Percentiles rank a stretch among this genome's conserved stretches.
Evolutionary conservation across 2,329 filamentous ascomycete genomes (phyloP).

Genomic region (Colletotrichum brevisporum): DNA sequence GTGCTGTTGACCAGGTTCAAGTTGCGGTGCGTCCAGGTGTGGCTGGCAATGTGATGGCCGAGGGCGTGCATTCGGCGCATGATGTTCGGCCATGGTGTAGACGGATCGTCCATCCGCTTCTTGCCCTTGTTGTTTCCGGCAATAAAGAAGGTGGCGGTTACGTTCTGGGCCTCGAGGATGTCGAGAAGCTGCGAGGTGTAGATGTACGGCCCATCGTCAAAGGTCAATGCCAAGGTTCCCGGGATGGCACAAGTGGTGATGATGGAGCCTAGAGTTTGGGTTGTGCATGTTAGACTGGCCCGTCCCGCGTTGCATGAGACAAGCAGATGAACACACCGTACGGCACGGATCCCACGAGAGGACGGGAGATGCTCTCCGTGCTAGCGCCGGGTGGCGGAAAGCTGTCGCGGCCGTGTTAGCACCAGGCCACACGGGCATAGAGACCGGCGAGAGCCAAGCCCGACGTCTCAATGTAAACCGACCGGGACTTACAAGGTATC

Average conservation of each 20-base stretch:
- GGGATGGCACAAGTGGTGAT: conserved; percentile 54
- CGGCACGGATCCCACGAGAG: conserved; percentile 51
- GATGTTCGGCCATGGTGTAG: conserved; percentile 52
- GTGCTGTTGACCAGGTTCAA: conserved; percentile 45
- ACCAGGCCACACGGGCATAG: neutral
- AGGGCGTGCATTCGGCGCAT: conserved; percentile 57
- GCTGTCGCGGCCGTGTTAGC: conserved; percentile 42
- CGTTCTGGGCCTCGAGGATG: conserved; percentile 48
- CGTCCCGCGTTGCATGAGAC: conserved; percentile 29
- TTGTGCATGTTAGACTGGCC: conserved; percentile 40
- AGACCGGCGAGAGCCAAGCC: neutral
- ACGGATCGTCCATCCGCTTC: conserved; percentile 55
- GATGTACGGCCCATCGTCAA: conserved; percentile 61
- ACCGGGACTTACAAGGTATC: conserved; percentile 55
- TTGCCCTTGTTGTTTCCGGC: conserved; percentile 58
- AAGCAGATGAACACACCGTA: conserved; percentile 52
- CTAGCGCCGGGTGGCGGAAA: conserved; percentile 49
- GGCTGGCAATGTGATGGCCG: conserved; percentile 63
- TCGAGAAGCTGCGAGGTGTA: conserved; percentile 60
- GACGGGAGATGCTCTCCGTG: conserved; percentile 50
- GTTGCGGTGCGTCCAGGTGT: conserved; percentile 55
- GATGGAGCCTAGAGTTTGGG: conserved; percentile 45
- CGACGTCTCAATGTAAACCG: neutral
- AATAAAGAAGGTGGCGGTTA: conserved; percentile 59
- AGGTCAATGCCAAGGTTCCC: conserved; percentile 60